phyloP scores from a whole-genome alignment of 768 basidiomycete species.

The Lactarius pseudohatsudake region DNA sequence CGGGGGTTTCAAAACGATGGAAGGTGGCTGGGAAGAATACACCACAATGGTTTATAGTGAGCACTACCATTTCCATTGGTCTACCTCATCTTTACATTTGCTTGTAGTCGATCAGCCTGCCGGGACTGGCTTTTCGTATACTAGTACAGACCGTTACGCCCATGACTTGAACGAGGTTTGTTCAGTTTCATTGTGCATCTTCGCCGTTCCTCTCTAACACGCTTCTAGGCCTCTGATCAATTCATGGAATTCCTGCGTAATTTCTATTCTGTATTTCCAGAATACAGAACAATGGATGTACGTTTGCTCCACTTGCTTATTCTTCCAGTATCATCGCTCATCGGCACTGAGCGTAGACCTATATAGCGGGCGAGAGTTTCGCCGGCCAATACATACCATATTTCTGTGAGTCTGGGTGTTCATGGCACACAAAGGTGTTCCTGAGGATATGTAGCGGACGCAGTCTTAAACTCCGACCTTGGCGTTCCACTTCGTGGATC shows the following conservation, averaged over 20 bases:
- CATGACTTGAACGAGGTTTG: constrained; percentile 71
- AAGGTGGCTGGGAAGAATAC: constrained; percentile 98
- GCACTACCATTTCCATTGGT: constrained; percentile 34
- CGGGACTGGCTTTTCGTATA: constrained; percentile 92
- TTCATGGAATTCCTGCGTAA: constrained; percentile 82
- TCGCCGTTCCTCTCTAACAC: constrained; percentile 4
- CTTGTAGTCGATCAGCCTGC: constrained; percentile 92
- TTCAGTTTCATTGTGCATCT: constrained; percentile 8
- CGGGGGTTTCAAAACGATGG: constrained; percentile 66
- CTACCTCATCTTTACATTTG: constrained; percentile 4
- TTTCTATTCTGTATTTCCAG: constrained; percentile 90
- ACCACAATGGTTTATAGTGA: constrained; percentile 88
- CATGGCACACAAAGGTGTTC: not conserved
- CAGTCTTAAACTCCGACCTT: constrained; percentile 62
- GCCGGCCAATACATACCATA: constrained; percentile 98
- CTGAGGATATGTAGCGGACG: constrained; percentile 56
- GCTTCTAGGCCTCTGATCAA: constrained; percentile 66
- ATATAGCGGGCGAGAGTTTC: constrained; percentile 93
- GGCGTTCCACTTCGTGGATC: constrained; percentile 67
- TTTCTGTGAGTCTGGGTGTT: constrained; percentile 57
- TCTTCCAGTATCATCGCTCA: not conserved
- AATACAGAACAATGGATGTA: constrained; percentile 80
- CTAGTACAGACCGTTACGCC: constrained; percentile 81
- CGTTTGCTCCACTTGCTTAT: constrained; percentile 36
- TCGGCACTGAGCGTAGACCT: constrained; percentile 60